Evolutionary conservation across 306 rosid genomes (phyloP).

Genomic region (Begonia peltatifolia): DNA sequence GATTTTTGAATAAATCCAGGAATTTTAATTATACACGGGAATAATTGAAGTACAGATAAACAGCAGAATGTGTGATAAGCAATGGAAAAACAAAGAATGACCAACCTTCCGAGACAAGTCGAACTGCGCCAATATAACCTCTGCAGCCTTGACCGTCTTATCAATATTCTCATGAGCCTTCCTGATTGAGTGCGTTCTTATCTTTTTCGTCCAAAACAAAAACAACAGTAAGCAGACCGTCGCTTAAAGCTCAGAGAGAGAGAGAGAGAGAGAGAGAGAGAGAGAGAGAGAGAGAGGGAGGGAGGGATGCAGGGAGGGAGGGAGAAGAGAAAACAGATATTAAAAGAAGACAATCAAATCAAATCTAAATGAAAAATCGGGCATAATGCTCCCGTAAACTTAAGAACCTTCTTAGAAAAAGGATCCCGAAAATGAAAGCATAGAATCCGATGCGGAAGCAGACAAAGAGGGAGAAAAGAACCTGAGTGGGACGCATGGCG

Average conservation of each 20-base stretch:
- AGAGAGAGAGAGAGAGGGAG: background rate
- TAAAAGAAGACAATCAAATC: background rate
- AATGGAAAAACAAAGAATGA: slow-evolving; percentile 1
- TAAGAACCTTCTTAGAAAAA: background rate
- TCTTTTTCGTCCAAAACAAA: slow-evolving; percentile 23
- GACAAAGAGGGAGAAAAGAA: background rate
- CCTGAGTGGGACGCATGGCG: slow-evolving; percentile 99
- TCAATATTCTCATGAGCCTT: slow-evolving; percentile 90
- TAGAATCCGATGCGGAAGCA: background rate
- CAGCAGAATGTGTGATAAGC: slow-evolving; percentile 4
- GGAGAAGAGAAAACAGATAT: no score
- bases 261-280: background rate
- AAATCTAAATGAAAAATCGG: background rate
- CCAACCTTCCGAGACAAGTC: slow-evolving; percentile 75
- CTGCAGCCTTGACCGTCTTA: slow-evolving; percentile 64
- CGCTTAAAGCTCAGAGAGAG: no score
- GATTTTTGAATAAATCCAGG: no score
- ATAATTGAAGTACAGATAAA: background rate
- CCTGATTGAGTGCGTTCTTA: slow-evolving; percentile 82
- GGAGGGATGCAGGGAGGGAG: no score
- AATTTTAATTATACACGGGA: no score
- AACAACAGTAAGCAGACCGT: background rate
- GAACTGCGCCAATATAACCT: slow-evolving; percentile 54
- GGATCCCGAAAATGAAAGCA: background rate
- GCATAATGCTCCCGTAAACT: slow-evolving; percentile 6